Percentiles rank a stretch among this genome's conserved stretches.
phyloP scores from a whole-genome alignment of 441 rosid species.

The Gossypium gossypioides region DNA sequence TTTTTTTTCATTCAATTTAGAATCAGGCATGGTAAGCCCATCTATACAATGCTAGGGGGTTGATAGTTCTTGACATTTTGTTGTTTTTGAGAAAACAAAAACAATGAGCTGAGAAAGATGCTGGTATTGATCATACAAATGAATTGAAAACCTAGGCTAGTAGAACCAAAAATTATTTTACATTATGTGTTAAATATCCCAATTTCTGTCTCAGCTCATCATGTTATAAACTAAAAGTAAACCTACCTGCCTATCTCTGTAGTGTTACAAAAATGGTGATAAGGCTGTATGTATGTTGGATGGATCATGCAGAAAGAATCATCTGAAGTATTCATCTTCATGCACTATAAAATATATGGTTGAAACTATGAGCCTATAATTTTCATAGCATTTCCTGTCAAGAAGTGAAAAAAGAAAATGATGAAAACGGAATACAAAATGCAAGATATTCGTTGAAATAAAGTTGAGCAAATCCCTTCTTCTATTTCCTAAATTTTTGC shows the following conservation, averaged over 20 bases:
- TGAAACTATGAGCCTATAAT: neutral
- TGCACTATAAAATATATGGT: neutral
- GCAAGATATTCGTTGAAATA: neutral
- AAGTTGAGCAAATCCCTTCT: neutral
- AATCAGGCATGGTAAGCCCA: constrained; percentile 10
- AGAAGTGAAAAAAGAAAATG: neutral
- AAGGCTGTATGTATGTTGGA: neutral
- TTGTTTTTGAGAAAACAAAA: neutral
- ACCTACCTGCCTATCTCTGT: neutral
- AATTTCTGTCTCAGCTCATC: constrained; percentile 13
- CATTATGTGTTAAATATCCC: constrained; percentile 15
- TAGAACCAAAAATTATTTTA: constrained; percentile 18
- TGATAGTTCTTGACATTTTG: neutral
- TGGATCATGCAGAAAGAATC: neutral
- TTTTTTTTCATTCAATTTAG: neutral
- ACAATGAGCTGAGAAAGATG: neutral
- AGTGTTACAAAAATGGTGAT: neutral
- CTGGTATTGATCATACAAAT: constrained; percentile 9
- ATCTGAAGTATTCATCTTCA: neutral
- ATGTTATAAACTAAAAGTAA: neutral
- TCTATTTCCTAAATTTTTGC: neutral
- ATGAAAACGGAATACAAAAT: neutral
- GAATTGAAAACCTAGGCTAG: constrained; percentile 18
- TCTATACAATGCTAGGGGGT: constrained; percentile 16
- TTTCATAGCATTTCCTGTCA: neutral